Evolutionary conservation across 1,284 basidiomycete genomes (phyloP).

Genomic region (Xerocomus nothofagi): DNA sequence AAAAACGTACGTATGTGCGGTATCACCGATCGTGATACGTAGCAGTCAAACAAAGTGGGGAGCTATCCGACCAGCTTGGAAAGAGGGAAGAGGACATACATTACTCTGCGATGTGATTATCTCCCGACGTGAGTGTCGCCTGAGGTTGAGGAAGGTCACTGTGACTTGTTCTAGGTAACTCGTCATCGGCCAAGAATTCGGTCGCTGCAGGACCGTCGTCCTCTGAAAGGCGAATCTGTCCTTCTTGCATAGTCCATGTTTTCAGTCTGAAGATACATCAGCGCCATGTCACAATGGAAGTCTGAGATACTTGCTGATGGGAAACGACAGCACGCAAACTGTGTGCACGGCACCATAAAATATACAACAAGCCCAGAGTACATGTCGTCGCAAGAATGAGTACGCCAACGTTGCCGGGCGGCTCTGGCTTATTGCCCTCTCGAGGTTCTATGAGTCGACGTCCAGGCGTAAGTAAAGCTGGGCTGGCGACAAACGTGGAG

Average conservation of each 20-base stretch:
- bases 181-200: constrained; percentile 64
- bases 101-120: constrained; percentile 6
- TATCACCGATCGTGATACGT: too few relatives aligned
- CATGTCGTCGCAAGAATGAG: constrained; percentile 62
- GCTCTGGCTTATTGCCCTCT: constrained; percentile 61
- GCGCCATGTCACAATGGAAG: background rate
- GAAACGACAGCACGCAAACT: constrained; percentile 59
- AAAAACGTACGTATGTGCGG: too few relatives aligned
- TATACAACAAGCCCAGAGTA: constrained; percentile 57
- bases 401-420: constrained; percentile 55
- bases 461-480: constrained; percentile 1
- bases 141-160: constrained; percentile 27
- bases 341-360: constrained; percentile 66
- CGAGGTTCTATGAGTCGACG: constrained; percentile 50
- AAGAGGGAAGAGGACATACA: too few relatives aligned
- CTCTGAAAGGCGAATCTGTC: constrained; percentile 64
- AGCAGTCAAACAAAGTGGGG: background rate
- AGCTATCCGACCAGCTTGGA: background rate
- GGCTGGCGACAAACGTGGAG: background rate
- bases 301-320: constrained; percentile 51
- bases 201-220: constrained; percentile 70
- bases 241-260: constrained; percentile 54
- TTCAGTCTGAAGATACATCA: constrained; percentile 49
- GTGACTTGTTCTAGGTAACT: constrained; percentile 35
- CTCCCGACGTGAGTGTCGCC: background rate